Evolutionary conservation across 1,139 yeast species (phyloP), one percentile per base, ranked within the genome.

Genomic region (Zhuliangozyma parablackwelliae): DNA sequence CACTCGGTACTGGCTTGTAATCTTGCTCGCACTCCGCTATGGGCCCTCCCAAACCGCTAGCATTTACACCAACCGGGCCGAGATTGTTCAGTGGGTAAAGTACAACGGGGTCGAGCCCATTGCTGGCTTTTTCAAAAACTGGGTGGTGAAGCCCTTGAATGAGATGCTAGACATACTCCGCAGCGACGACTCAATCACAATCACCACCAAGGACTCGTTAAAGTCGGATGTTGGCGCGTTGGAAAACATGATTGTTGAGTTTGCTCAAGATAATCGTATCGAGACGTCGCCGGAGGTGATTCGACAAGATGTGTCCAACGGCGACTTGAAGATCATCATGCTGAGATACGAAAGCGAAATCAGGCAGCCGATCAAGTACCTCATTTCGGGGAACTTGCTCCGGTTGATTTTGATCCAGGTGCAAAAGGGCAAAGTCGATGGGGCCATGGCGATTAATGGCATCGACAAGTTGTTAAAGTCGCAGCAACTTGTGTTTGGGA

Each of bases 391-490:
- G 3, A 76, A 81, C 36, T 70, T 92, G 45, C 63, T 89, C 7
- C 72, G 96, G 35, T 80, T 92, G 10, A 61, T 92, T 33, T 62
- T 92, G 50, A 90, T 92, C 42, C 97, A 92, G 59, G 69, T 92
- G 8, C 98, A 92, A 57, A 92, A 92, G 61, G 84, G 96, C 10
- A 92, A 92, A 61, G 97, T 92, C 10, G 98, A 92, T 56, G 96
- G 96, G 3, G 92, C 87, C 26, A 69, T 89, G 7, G 97, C 96
- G 0, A 76, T 92, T 44, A 80, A 75, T 49, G 97, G 97, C 7
- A 90, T 92, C 45, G 97, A 92, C 60, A 83, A 86, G 56, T 66
- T 92, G 47, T 71, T 92, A 38, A 84, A 88, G 57, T 83, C 94
- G 32, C 98, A 92, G 62, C 96, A 92, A 56, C 73, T 92, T 36